A percentile compares a stretch with the other conserved stretches of the same genome.
Evolutionary conservation across 768 basidiomycete genomes (phyloP).

Genomic region (Leucosporidium yakuticum): DNA sequence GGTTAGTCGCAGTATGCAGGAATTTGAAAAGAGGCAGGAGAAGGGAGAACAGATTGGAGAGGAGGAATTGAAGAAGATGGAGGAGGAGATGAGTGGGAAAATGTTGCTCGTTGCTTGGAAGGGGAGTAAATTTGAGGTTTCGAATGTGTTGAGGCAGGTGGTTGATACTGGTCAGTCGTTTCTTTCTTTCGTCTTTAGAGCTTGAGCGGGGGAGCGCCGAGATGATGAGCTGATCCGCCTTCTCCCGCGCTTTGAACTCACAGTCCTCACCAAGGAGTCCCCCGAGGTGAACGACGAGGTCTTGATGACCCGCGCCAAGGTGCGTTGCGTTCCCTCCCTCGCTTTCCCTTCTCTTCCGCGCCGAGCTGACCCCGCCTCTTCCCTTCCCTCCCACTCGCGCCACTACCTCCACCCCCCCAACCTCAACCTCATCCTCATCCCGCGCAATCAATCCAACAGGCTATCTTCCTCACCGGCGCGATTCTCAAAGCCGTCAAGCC

Average conservation of each 20-base stretch:
- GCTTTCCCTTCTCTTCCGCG: background rate
- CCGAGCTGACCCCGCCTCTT: background rate
- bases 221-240: background rate
- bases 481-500: conserved; percentile 79
- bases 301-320: conserved; percentile 78
- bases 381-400: conserved; percentile 2
- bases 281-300: conserved; percentile 63
- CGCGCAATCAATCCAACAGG: conserved; percentile 48
- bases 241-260: background rate
- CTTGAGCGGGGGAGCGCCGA: too few species aligned
- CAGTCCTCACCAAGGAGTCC: conserved; percentile 54
- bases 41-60: conserved; percentile 74
- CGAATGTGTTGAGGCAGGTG: conserved; percentile 75
- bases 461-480: conserved; percentile 77
- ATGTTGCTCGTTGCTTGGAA: conserved; percentile 93
- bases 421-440: too few species aligned
- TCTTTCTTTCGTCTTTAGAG: conserved; percentile 4
- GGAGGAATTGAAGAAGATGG: conserved; percentile 75
- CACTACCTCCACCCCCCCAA: background rate
- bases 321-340: conserved; percentile 39
- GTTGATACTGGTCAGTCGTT: conserved; percentile 23
- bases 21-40: conserved; percentile 83
- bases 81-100: conserved; percentile 90
- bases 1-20: conserved; percentile 75
- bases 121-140: conserved; percentile 89